Evolutionary conservation across 1,284 basidiomycete species (phyloP).

Genomic region (Pseudozyma pruni): DNA sequence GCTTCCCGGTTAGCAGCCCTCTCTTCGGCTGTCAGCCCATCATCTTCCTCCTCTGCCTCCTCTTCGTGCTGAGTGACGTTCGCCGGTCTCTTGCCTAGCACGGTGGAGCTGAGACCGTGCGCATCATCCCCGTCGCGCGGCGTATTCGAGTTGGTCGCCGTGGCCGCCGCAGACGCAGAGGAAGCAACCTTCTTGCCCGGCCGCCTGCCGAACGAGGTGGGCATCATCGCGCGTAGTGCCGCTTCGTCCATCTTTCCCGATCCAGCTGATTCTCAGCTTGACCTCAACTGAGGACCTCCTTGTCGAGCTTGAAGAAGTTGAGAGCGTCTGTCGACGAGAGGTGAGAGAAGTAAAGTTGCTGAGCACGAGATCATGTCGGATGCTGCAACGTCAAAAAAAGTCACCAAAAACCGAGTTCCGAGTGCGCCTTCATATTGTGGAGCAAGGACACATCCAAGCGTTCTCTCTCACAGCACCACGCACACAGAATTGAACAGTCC

Average conservation of each 20-base stretch:
- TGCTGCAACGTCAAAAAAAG: neutral
- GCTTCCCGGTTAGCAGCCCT: conserved; percentile 35
- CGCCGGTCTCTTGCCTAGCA: conserved; percentile 17
- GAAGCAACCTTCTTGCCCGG: conserved; percentile 1
- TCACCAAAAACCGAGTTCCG: conserved; percentile 8
- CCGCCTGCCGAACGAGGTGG: conserved; percentile 54
- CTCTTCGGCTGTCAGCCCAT: conserved; percentile 58
- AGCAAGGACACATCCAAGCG: neutral
- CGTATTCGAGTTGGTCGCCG: too few species aligned
- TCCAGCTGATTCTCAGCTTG: too few species aligned
- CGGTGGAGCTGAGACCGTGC: conserved; percentile 1
- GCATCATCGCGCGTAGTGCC: conserved; percentile 64
- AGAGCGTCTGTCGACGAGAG: too few species aligned
- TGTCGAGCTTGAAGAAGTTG: too few species aligned
- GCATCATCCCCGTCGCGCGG: neutral
- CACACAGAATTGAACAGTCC: neutral
- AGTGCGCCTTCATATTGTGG: neutral
- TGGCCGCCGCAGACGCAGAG: too few species aligned
- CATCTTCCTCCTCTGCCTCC: conserved; percentile 46
- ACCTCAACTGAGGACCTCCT: too few species aligned
- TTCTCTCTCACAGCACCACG: neutral
- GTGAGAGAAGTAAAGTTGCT: too few species aligned
- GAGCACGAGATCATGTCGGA: too few species aligned
- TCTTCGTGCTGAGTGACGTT: neutral
- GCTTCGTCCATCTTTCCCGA: conserved; percentile 61